phyloP scores from a whole-genome alignment of 148 eudicot species.

The Fagopyrum homotropicum region DNA sequence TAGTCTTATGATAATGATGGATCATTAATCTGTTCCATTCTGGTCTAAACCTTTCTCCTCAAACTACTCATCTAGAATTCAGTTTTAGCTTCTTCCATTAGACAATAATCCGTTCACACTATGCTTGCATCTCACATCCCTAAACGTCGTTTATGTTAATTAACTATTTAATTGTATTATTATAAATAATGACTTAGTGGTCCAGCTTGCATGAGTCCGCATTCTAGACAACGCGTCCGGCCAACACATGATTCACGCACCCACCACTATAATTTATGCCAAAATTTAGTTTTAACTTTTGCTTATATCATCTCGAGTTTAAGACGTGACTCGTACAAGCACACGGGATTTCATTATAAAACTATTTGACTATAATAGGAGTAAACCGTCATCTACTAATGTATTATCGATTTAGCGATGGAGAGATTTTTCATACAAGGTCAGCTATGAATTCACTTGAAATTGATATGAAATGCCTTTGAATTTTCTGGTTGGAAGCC shows the following conservation, averaged over 20 bases:
- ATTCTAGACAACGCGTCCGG: not conserved
- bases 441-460: no score
- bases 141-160: not conserved
- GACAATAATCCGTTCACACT: not conserved
- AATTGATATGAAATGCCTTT: no score
- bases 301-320: no score
- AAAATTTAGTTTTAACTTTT: not conserved
- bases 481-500: no score
- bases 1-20: not conserved
- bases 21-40: not conserved
- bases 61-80: no score
- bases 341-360: no score
- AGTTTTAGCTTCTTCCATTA: no score
- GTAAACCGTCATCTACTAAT: no score
- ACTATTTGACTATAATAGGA: no score
- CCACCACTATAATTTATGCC: not conserved
- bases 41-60: not conserved
- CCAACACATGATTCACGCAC: constrained; percentile 4
- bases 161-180: not conserved
- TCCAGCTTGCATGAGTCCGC: not conserved
- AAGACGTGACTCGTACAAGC: no score
- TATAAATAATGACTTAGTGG: not conserved
- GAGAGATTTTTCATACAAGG: no score
- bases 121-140: not conserved
- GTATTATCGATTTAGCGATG: no score